phyloP scores from a whole-genome alignment of 169 alveolate species.

The Besnoitia besnoiti region DNA sequence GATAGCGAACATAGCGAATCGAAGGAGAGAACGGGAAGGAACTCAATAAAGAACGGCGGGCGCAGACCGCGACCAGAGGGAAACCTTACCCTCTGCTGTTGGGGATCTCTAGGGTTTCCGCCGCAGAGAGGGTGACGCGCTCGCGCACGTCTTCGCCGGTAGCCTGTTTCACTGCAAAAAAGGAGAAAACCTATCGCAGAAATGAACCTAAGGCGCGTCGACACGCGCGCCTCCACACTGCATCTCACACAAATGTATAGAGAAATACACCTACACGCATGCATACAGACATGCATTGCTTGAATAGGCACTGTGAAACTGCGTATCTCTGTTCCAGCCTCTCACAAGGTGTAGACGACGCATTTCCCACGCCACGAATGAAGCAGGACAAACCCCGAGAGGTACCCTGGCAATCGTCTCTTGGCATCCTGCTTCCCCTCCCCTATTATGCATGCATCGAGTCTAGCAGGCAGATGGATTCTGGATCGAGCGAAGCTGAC shows the following conservation, averaged over 20 bases:
- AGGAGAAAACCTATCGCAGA: neutral
- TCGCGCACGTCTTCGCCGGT: conserved; percentile 51
- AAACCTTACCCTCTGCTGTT: conserved; percentile 66
- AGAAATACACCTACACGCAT: neutral
- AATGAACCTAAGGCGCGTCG: neutral
- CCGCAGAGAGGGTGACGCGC: conserved; percentile 43
- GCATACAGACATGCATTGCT: neutral
- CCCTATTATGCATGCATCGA: no score
- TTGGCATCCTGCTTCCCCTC: no score
- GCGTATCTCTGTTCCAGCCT: neutral
- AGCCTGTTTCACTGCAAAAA: conserved; percentile 38
- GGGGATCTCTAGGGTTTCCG: conserved; percentile 35
- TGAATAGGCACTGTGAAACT: no score
- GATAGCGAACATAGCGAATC: no score
- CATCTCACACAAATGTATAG: neutral
- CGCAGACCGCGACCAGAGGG: no score
- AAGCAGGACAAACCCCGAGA: no score
- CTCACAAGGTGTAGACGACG: neutral
- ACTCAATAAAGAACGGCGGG: no score
- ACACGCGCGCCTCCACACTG: neutral
- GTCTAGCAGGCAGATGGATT: no score
- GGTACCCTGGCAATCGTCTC: no score
- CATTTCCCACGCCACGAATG: no score
- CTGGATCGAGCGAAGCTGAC: no score
- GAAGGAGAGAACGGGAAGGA: no score